Percentiles rank a stretch among this genome's conserved stretches.
These are phyloP conservation scores for Kuraishia borneana DNA, from an alignment of 805 yeast species.

Conservation along the genomic window DNA sequence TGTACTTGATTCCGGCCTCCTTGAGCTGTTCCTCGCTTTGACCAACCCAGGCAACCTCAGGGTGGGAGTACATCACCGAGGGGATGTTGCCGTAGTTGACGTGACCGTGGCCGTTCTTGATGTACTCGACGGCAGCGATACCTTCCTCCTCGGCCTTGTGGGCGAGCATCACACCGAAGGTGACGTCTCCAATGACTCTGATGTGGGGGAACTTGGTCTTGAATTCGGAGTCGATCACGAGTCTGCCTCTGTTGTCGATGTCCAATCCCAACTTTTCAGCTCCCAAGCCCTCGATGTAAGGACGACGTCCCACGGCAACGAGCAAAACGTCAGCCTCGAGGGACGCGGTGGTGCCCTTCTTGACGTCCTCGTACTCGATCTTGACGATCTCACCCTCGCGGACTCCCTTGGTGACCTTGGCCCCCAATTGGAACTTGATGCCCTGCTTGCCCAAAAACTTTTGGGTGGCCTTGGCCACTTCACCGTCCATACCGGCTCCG, in stretches of 20 bases:
- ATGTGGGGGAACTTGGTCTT: slow-evolving; percentile 88
- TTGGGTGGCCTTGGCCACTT: slow-evolving; percentile 83
- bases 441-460: slow-evolving; percentile 93
- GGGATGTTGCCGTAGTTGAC: slow-evolving; percentile 98
- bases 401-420: slow-evolving; percentile 81
- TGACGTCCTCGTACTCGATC: slow-evolving; percentile 81
- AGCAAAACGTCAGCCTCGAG: slow-evolving; percentile 86
- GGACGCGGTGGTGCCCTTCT: slow-evolving; percentile 68
- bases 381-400: slow-evolving; percentile 84
- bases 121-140: slow-evolving; percentile 93
- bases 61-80: slow-evolving; percentile 97
- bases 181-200: slow-evolving; percentile 96
- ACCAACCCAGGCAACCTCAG: slow-evolving; percentile 99
- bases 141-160: slow-evolving; percentile 99
- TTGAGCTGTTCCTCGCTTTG: slow-evolving; percentile 90
- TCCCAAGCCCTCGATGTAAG: slow-evolving; percentile 82
- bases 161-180: slow-evolving; percentile 98
- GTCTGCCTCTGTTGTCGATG: slow-evolving; percentile 82
- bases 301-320: slow-evolving; percentile 99
- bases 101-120: slow-evolving; percentile 91
- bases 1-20: slow-evolving; percentile 84
- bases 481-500: slow-evolving; percentile 98
- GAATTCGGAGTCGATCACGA: slow-evolving; percentile 89
- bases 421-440: slow-evolving; percentile 79
- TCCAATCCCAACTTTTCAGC: slow-evolving; percentile 87